Percentiles rank a stretch among this genome's conserved stretches.
Evolutionary conservation across 495 filamentous ascomycete species (phyloP).

Genomic region (Terfezia boudieri): DNA sequence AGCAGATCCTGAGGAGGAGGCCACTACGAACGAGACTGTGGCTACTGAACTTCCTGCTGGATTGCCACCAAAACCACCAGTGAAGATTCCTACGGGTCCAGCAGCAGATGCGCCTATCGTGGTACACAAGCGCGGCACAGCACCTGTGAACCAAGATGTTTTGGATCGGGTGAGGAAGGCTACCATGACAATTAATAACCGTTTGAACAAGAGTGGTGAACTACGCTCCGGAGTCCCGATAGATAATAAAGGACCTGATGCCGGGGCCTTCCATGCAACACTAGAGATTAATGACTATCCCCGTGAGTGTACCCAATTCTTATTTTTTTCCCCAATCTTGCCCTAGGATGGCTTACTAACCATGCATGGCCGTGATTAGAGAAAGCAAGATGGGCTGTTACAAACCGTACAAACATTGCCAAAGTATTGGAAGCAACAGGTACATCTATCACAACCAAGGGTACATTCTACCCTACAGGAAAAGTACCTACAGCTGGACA

Average conservation of each 20-base stretch:
- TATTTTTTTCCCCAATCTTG: neutral
- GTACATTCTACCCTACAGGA: conserved; percentile 62
- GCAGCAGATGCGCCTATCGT: conserved; percentile 48
- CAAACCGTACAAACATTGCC: conserved; percentile 94
- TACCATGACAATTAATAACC: conserved; percentile 65
- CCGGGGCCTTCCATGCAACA: conserved; percentile 89
- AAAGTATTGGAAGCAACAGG: conserved; percentile 92
- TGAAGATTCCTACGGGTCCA: conserved; percentile 22
- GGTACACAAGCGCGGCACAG: conserved; percentile 39
- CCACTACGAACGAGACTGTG: conserved; percentile 8
- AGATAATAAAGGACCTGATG: conserved; percentile 96
- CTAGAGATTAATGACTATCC: conserved; percentile 99
- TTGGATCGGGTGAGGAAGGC: conserved; percentile 69
- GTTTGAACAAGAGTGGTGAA: conserved; percentile 64
- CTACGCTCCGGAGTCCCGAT: conserved; percentile 82
- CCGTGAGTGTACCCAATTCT: conserved; percentile 29
- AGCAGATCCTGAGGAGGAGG: conserved; percentile 59
- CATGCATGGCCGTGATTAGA: conserved; percentile 25
- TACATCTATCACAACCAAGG: conserved; percentile 94
- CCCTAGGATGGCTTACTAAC: conserved; percentile 12
- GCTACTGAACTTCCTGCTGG: neutral
- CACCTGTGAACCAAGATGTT: conserved; percentile 37
- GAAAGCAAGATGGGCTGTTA: conserved; percentile 97
- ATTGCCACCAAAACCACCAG: neutral
- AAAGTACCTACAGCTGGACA: conserved; percentile 53